Base-by-base conservation (phyloP, 2,329 filamentous ascomycete species). In the Calonectria pteridis region DNA sequence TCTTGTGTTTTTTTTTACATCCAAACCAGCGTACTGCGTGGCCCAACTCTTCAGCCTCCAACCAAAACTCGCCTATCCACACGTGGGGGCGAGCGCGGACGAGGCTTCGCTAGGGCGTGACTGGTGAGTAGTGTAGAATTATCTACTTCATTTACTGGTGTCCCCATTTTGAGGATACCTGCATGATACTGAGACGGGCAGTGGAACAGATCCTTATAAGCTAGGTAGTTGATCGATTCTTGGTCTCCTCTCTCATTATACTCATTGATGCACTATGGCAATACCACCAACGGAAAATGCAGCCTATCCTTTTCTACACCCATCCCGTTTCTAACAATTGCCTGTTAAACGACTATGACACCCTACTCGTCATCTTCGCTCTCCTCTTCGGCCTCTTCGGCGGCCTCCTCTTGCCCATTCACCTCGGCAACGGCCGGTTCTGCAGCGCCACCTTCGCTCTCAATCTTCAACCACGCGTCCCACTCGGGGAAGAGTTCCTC, bases 401-500 rank as follows among this genome's bases (percentile, higher is more conserved):
- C 77, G 1, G 40, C 68, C 33, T 73, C 81, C 18, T 75, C 78
- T 65, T 77, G 73, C 29, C 79, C 80, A 71, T 78, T 77, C 55
- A 77, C 76, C 33, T 73, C 77, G 28, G 59, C 59, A n/a, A 64
- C 59, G n/a, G 40, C 59, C 10, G 55, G 55, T 49, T 65, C 64
- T 6, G 68, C 83, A 73, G 85, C 82, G 4, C 88, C 88, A 4
- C 94, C 94, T 79, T 95, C 93, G 73, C 89, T 91, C 87, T 98
- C 97, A 75, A 98, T 83, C 81, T 90, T 89, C 79, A 98, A 83
- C 88, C 95, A 98, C 84, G 97, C 94, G 6, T 98, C 94, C 97
- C 97, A 99, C 81, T 98, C 95, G 0, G 96, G 96, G 86, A 99
- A 99, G 78, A 99, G 89, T 3, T 98, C 96, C 50, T 94, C 94